Conservation (phyloP, 2,329 filamentous ascomycete genomes). For the Bipolaris bicolor region DNA sequence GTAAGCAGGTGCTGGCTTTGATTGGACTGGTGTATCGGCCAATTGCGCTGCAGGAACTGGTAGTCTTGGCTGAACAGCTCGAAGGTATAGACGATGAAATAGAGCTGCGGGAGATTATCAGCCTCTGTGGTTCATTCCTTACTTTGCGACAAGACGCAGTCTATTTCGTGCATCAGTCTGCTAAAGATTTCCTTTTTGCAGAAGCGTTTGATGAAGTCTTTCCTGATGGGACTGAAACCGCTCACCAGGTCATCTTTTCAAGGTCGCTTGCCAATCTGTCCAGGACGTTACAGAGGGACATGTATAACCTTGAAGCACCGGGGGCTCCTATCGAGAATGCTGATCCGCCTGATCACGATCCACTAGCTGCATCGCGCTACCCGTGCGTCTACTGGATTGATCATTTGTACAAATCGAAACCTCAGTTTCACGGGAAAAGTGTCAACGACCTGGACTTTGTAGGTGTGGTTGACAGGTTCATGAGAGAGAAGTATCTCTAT, state of each 20-base stretch:
- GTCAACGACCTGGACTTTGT: slow-evolving; percentile 11
- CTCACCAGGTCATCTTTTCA: slow-evolving; percentile 10
- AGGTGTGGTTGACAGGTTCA: slow-evolving; percentile 18
- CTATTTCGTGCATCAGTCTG: slow-evolving; percentile 53
- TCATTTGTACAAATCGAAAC: slow-evolving; percentile 33
- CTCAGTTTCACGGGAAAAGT: neutral
- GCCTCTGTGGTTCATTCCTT: slow-evolving; percentile 48
- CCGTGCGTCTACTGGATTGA: slow-evolving; percentile 47
- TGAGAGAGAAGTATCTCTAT: slow-evolving; percentile 13
- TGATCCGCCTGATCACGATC: neutral
- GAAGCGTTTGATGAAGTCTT: slow-evolving; percentile 7
- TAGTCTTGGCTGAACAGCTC: neutral
- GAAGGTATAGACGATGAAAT: neutral
- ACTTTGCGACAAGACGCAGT: slow-evolving; percentile 40
- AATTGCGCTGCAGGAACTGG: slow-evolving; percentile 6
- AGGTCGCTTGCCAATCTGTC: slow-evolving; percentile 39
- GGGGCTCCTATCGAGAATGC: neutral
- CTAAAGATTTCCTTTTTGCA: slow-evolving; percentile 46
- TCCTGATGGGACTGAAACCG: slow-evolving; percentile 23
- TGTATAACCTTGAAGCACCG: slow-evolving; percentile 22
- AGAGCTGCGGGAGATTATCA: neutral
- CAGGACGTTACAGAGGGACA: slow-evolving; percentile 28
- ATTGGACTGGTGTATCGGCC: slow-evolving; percentile 9
- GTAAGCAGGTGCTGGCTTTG: slow-evolving; percentile 8
- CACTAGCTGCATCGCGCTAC: slow-evolving; percentile 11